Evolutionary conservation across 2,329 filamentous ascomycete species (phyloP), one percentile per base, ranked within the genome.

Genomic region (Laburnicola sp.): DNA sequence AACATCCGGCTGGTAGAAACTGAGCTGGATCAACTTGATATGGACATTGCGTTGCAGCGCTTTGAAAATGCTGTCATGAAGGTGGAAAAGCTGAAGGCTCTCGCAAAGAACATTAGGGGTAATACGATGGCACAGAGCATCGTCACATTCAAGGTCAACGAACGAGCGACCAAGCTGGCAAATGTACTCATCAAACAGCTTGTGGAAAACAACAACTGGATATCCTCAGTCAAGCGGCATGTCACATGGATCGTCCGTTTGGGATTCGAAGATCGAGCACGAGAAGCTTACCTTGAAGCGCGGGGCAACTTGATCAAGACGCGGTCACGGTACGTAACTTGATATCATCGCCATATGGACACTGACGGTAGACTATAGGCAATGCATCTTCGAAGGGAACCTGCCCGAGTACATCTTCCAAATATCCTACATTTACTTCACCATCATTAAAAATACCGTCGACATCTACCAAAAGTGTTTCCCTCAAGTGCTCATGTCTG

Each of bases 1-100:
- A 97, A 94, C 69, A 81, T 99, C 40, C 88, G 93, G 46, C 97
- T 91, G 91, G 91, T 99, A 0, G 94, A 99, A 71, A 85, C 86
- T 45, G 91, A 97, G 74, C 89, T 99, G 72, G 94, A 99, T 68
- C 91, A 96, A 66, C 83, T 99, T 4, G 94, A 99, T 66, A 97
- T 97, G 63, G 88, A 96, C 63, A 92, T 99, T 64, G 93, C 94
- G 0, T 80, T 97, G 44, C 93, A 97, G 69, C 83, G 84, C 36
- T 94, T 96, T 59, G 91, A 97, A 63, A 83, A 86, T 21, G 89
- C 94, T 0, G 94, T 97, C 0, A 80, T 82, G 4, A 84, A 87
- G 27, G 88, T 97, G 1, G 94, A 97, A 72, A 91, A 89, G 65
- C 80, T 99, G 34, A 88, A 92, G 62, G 83, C 82, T 38, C 80